Conservation (phyloP, 2,329 filamentous ascomycete genomes). For the Leptographium lundbergii region DNA sequence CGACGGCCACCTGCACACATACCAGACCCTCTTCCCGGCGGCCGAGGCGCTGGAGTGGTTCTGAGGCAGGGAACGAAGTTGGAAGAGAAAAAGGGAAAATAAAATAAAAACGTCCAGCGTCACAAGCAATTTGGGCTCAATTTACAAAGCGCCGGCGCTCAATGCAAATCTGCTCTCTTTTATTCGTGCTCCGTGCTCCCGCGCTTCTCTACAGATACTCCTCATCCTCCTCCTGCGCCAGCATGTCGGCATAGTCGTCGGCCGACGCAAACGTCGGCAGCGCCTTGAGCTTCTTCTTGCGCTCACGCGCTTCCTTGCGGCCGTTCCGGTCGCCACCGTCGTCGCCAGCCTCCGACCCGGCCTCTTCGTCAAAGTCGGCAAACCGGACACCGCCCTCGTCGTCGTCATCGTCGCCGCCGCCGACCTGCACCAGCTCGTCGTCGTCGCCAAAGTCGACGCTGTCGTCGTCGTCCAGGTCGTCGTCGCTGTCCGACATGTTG, state of each 20-base stretch:
- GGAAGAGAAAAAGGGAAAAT: no score
- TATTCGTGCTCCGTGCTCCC: neutral
- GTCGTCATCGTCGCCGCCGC: conserved; percentile 24
- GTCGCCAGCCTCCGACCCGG: conserved; percentile 25
- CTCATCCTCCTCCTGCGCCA: conserved; percentile 56
- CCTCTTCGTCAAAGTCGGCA: conserved; percentile 25
- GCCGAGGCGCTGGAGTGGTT: conserved; percentile 41
- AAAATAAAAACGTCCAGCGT: no score
- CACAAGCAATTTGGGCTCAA: no score
- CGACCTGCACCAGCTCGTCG: conserved; percentile 25
- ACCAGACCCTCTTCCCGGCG: conserved; percentile 31
- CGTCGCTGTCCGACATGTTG: conserved; percentile 22
- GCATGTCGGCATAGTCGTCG: conserved; percentile 83
- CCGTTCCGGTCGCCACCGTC: conserved; percentile 14
- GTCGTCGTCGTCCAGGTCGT: conserved; percentile 4
- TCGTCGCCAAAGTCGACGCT: conserved; percentile 20
- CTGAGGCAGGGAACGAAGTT: conserved; percentile 17
- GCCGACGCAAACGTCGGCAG: conserved; percentile 86
- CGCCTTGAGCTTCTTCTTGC: conserved; percentile 74
- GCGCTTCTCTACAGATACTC: conserved; percentile 1
- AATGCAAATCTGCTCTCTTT: neutral
- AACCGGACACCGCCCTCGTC: conserved; percentile 22
- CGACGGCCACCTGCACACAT: conserved; percentile 21
- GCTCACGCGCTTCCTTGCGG: conserved; percentile 37
- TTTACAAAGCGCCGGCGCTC: no score